These are phyloP conservation scores for Tuber aestivum DNA, from an alignment of 495 filamentous ascomycete genomes.

Conservation along the genomic window DNA sequence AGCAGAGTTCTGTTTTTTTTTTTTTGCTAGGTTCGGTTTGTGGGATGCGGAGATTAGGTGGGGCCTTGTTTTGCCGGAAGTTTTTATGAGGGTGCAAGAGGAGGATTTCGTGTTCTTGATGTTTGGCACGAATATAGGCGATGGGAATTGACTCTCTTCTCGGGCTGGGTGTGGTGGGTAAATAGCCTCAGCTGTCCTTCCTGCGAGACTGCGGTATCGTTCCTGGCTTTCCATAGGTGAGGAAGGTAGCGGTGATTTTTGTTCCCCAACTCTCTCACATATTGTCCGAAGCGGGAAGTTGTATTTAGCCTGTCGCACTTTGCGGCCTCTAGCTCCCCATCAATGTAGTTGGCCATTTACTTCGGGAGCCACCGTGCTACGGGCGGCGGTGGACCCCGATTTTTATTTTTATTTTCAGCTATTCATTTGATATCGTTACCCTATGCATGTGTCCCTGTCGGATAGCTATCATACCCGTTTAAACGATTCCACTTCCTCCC, in stretches of 20 bases:
- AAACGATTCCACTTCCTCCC: neutral
- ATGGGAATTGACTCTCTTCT: neutral
- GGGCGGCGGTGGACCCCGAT: neutral
- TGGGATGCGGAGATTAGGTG: neutral
- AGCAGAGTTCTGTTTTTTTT: neutral
- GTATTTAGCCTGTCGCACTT: neutral
- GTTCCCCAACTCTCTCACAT: neutral
- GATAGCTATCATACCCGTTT: neutral
- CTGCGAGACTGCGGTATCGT: neutral
- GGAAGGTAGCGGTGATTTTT: neutral
- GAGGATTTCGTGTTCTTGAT: neutral
- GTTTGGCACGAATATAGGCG: neutral
- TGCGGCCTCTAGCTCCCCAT: neutral
- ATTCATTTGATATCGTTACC: neutral
- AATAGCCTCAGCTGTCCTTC: neutral
- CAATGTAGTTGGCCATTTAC: neutral
- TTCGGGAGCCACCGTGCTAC: neutral
- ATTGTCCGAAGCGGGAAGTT: neutral
- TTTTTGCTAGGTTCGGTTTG: neutral
- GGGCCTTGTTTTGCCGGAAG: neutral
- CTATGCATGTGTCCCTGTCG: neutral
- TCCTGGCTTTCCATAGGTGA: neutral
- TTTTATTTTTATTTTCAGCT: neutral
- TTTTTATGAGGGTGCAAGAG: neutral
- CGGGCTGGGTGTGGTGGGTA: neutral